A percentile compares a stretch with the other conserved stretches of the same genome.
Evolutionary conservation across 2,329 filamentous ascomycete genomes (phyloP).

Genomic region (Diplodia mutila): DNA sequence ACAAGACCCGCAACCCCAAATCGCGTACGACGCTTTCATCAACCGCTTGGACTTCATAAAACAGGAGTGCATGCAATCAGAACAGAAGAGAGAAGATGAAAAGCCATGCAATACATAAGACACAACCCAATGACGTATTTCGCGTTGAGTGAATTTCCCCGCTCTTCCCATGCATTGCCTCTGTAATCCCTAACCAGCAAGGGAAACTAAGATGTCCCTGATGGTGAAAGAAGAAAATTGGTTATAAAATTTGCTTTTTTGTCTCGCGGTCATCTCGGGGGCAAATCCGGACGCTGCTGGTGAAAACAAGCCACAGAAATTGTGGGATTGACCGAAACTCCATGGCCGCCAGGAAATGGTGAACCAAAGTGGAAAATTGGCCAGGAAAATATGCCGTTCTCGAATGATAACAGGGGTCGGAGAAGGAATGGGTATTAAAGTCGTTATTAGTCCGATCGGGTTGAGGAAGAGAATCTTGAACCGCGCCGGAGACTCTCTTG

Average conservation of each 20-base stretch:
- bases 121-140: constrained; percentile 7
- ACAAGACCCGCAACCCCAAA: constrained; percentile 1
- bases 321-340: constrained; percentile 11
- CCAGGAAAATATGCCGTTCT: not conserved
- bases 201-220: not conserved
- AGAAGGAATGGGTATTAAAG: constrained; percentile 24
- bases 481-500: not conserved
- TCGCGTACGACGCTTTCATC: not conserved
- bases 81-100: constrained; percentile 7
- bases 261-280: constrained; percentile 14
- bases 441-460: constrained; percentile 19
- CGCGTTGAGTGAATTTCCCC: constrained; percentile 15
- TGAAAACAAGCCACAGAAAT: not conserved
- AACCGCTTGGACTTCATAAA: constrained; percentile 12
- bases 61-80: constrained; percentile 9
- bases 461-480: not conserved
- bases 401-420: not conserved
- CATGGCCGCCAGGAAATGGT: not conserved
- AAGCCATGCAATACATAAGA: constrained; percentile 21
- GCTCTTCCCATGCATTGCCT: constrained; percentile 12
- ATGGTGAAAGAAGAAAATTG: constrained; percentile 1
- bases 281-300: not conserved
- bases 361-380: not conserved
- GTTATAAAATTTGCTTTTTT: constrained; percentile 12
- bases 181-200: constrained; percentile 2